Base-by-base conservation (phyloP, 805 yeast species). In the Spathaspora passalidarum region DNA sequence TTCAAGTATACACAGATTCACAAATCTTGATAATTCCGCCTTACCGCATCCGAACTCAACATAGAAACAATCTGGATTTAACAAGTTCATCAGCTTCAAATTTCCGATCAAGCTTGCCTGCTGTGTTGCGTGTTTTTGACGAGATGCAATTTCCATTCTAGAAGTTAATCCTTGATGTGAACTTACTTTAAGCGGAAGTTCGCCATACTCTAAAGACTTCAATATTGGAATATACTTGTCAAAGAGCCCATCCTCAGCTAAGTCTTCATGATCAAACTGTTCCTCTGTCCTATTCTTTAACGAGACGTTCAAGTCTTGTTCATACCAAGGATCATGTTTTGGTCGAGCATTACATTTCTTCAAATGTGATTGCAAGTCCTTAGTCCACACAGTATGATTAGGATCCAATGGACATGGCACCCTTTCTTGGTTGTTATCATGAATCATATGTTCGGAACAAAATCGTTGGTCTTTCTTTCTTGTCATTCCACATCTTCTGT, bases 41-140 rank as follows among this genome's bases (percentile, higher is more conserved):
- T 91, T 78, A 0, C 97, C 97, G 61, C 96, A 87, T 0, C 97
- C 97, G 69, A 88, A 89, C 63, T 90, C 97, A 22, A 86, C 60
- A 57, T 80, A 79, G 42, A 72, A 65, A 32, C 50, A 48, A 16
- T 60, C 46, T 2, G 60, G 35, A 1, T 63, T 60, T 32, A 84
- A 64, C 6, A 84, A 57, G 0, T 59, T 59, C 13, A 62, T 51
- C 4, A 63, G 59, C 19, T 74, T 69, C 55, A 90, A 61, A 50
- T 86, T 86, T 1, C 87, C 89, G 13, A 87, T 84, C 47, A 90
- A 61, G 1, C 95, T 85, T 0, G 90, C 76, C 61, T 90, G 97
- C 60, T 90, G 97, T 2, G 75, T 59, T 1, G 92, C 85, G 65
- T 90, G 97, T 56, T 89, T 89, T 50, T 74, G 78, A 60, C 82